Percentiles rank a stretch among this genome's conserved stretches.
phyloP scores from a whole-genome alignment of 106 monocot genomes.

The Acorus gramineus region DNA sequence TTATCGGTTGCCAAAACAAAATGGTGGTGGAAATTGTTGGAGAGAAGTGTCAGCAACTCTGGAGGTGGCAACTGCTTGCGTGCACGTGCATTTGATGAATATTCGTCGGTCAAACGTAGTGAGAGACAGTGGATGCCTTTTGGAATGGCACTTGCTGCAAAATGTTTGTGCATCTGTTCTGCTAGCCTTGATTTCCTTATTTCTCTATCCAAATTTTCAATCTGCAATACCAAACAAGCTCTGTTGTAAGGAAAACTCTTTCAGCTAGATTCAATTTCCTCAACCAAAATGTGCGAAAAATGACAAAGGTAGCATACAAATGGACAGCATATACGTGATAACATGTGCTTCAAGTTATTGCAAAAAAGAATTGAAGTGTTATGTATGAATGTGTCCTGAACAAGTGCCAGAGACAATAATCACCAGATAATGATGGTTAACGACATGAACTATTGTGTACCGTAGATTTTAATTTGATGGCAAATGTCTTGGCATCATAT shows the following conservation, averaged over 20 bases:
- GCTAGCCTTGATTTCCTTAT: conserved; percentile 58
- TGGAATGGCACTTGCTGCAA: conserved; percentile 83
- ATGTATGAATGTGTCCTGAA: too few species aligned
- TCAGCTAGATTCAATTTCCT: too few species aligned
- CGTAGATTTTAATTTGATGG: conserved; percentile 27
- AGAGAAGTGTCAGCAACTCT: conserved; percentile 61
- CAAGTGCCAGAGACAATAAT: too few species aligned
- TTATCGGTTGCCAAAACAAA: conserved; percentile 76
- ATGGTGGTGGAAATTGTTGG: conserved; percentile 68
- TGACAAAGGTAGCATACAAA: too few species aligned
- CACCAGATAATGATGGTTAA: too few species aligned
- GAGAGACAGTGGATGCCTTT: conserved; percentile 92
- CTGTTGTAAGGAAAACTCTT: too few species aligned
- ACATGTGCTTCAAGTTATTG: too few species aligned
- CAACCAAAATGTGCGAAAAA: too few species aligned
- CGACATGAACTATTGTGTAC: background rate
- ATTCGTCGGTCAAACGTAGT: conserved; percentile 77
- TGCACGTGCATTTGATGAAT: conserved; percentile 93
- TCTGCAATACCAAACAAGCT: conserved; percentile 24
- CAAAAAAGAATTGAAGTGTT: too few species aligned
- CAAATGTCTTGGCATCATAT: conserved; percentile 35
- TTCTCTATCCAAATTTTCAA: conserved; percentile 72
- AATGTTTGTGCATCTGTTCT: conserved; percentile 85
- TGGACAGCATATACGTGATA: too few species aligned
- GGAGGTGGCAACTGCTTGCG: conserved; percentile 79